Percentiles rank a stretch among this genome's conserved stretches.
These are phyloP conservation scores for Amphichorda felina DNA, from an alignment of 2,329 filamentous ascomycete genomes.

Conservation along the genomic window DNA sequence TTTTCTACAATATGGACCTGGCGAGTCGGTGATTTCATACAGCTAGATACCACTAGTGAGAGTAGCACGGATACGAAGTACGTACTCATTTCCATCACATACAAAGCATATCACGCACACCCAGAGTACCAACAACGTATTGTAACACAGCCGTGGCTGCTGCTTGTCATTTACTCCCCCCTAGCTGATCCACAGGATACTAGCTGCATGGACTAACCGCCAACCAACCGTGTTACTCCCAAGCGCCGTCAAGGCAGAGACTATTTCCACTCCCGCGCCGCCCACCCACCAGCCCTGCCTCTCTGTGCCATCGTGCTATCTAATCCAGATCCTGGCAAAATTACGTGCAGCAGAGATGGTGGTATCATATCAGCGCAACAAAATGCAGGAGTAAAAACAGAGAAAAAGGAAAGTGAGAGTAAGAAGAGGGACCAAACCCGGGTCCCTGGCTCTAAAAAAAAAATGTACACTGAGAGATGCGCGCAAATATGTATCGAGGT, in stretches of 20 bases:
- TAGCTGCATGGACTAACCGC: not conserved
- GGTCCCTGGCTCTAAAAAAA: not conserved
- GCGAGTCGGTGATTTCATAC: too few relatives aligned
- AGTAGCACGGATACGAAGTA: too few relatives aligned
- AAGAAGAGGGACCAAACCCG: not conserved
- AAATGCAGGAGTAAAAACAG: not conserved
- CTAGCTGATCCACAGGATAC: not conserved
- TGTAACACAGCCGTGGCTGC: not conserved
- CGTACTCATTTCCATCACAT: too few relatives aligned
- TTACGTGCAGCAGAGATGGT: too few relatives aligned
- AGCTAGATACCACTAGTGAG: too few relatives aligned
- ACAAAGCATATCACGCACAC: too few relatives aligned
- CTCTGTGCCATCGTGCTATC: not conserved
- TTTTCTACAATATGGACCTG: too few relatives aligned
- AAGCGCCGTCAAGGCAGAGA: conserved; percentile 1
- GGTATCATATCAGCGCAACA: not conserved
- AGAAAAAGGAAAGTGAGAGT: not conserved
- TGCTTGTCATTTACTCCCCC: not conserved
- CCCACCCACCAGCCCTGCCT: not conserved
- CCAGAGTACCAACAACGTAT: too few relatives aligned
- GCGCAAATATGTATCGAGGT: not conserved
- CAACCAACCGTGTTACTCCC: not conserved
- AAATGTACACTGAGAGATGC: conserved; percentile 1
- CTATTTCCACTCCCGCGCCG: too few relatives aligned
- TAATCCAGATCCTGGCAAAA: not conserved